phyloP scores from a whole-genome alignment of 495 filamentous ascomycete species.

The Jackrogersella multiformis region DNA sequence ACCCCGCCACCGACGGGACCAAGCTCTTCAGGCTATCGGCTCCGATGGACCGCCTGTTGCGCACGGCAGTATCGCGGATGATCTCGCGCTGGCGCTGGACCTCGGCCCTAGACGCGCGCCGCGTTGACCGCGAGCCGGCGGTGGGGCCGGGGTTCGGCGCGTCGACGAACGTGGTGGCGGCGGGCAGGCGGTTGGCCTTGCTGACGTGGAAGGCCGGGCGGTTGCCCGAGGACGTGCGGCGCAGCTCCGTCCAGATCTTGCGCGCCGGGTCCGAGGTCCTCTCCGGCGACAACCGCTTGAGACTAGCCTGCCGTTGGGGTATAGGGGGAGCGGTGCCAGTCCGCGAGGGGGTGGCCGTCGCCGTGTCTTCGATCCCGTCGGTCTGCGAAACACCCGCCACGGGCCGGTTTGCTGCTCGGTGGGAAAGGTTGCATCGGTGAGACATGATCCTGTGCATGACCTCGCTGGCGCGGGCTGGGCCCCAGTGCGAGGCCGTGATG shows the following conservation, averaged over 20 bases:
- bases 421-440: conserved; percentile 16
- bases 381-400: background rate
- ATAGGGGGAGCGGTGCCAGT: conserved; percentile 42
- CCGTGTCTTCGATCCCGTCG: conserved; percentile 4
- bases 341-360: conserved; percentile 11
- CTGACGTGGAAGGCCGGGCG: conserved; percentile 36
- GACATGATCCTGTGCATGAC: conserved; percentile 49
- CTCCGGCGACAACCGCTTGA: conserved; percentile 30
- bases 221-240: conserved; percentile 42
- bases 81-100: conserved; percentile 42
- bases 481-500: conserved; percentile 57
- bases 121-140: conserved; percentile 11
- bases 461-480: conserved; percentile 47
- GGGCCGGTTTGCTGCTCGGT: background rate
- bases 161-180: conserved; percentile 29
- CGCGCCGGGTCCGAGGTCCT: conserved; percentile 52
- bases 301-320: conserved; percentile 47
- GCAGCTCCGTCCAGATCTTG: conserved; percentile 60
- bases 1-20: conserved; percentile 48
- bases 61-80: conserved; percentile 52
- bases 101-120: conserved; percentile 23
- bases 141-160: conserved; percentile 19
- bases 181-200: conserved; percentile 32
- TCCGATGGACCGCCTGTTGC: conserved; percentile 54
- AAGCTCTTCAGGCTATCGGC: conserved; percentile 55